These are phyloP conservation scores for Phytophthora sojae DNA, from an alignment of 352 stramenopile species.

Conservation along the genomic window DNA sequence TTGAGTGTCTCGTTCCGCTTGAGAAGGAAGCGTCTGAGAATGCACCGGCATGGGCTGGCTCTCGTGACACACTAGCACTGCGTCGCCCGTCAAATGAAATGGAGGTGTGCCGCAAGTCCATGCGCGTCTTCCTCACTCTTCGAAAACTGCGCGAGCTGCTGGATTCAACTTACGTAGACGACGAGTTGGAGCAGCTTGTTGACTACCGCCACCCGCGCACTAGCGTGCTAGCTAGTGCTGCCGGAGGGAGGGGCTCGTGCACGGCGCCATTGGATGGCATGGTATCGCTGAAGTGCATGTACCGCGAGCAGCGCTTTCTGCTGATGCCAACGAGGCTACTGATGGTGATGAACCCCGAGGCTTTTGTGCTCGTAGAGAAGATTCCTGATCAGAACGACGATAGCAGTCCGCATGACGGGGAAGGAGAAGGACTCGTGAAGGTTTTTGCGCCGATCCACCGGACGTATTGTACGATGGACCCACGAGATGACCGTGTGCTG, in stretches of 20 bases:
- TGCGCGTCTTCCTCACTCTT: slow-evolving; percentile 73
- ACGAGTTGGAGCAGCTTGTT: slow-evolving; percentile 64
- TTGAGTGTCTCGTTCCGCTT: slow-evolving; percentile 72
- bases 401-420: slow-evolving; percentile 24
- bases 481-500: slow-evolving; percentile 76
- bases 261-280: slow-evolving; percentile 63
- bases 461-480: slow-evolving; percentile 71
- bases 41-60: slow-evolving; percentile 29
- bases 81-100: slow-evolving; percentile 71
- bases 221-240: slow-evolving; percentile 45
- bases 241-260: slow-evolving; percentile 26
- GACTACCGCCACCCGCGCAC: slow-evolving; percentile 70
- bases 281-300: slow-evolving; percentile 75
- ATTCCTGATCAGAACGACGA: slow-evolving; percentile 38
- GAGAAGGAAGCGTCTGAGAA: slow-evolving; percentile 25
- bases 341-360: slow-evolving; percentile 81
- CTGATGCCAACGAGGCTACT: slow-evolving; percentile 62
- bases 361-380: slow-evolving; percentile 72
- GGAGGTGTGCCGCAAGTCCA: slow-evolving; percentile 74
- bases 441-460: slow-evolving; percentile 79
- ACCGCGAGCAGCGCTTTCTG: slow-evolving; percentile 82
- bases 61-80: slow-evolving; percentile 48
- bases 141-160: slow-evolving; percentile 62
- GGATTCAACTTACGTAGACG: slow-evolving; percentile 50
- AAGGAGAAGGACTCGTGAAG: slow-evolving; percentile 56